Percentiles rank a stretch among this genome's conserved stretches.
Evolutionary conservation across 2,329 filamentous ascomycete species (phyloP).

Genomic region (Phaeoacremonium minimum): DNA sequence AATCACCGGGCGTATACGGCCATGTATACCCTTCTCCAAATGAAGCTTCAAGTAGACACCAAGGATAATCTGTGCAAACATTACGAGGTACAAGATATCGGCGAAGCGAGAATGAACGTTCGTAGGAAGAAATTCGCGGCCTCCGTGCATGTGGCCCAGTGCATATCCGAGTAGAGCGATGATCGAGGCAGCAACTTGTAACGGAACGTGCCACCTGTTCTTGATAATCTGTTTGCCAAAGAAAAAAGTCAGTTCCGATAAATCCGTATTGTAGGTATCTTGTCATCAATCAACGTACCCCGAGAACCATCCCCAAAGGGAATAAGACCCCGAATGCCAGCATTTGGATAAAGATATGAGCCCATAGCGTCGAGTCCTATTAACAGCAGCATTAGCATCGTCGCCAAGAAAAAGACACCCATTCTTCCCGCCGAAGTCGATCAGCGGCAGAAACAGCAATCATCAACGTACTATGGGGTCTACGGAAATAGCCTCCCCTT

Average conservation of each 20-base stretch:
- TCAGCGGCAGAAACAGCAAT: background rate
- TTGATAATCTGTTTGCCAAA: slow-evolving; percentile 67
- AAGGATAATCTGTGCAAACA: slow-evolving; percentile 71
- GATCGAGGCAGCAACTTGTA: slow-evolving; percentile 70
- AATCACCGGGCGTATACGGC: slow-evolving; percentile 67
- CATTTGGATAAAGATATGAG: slow-evolving; percentile 86
- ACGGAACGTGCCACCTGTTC: slow-evolving; percentile 89
- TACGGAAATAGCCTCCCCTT: slow-evolving; percentile 63
- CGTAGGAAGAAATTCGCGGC: slow-evolving; percentile 70
- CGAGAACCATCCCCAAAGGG: slow-evolving; percentile 90
- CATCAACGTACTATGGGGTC: slow-evolving; percentile 65
- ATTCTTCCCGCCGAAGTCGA: slow-evolving; percentile 6
- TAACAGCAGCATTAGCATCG: slow-evolving; percentile 5
- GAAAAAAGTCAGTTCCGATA: background rate
- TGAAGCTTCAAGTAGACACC: slow-evolving; percentile 89
- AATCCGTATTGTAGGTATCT: background rate
- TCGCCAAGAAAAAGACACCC: slow-evolving; percentile 4
- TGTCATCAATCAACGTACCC: slow-evolving; percentile 50
- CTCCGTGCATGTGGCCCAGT: slow-evolving; percentile 85
- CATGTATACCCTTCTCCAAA: slow-evolving; percentile 78
- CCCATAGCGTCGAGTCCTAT: slow-evolving; percentile 87
- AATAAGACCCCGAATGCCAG: slow-evolving; percentile 89
- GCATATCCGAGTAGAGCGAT: slow-evolving; percentile 84
- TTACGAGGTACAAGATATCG: slow-evolving; percentile 72
- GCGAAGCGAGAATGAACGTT: slow-evolving; percentile 84